Evolutionary conservation across 2,329 filamentous ascomycete genomes (phyloP).

Genomic region (Chalaropsis thielavioides): DNA sequence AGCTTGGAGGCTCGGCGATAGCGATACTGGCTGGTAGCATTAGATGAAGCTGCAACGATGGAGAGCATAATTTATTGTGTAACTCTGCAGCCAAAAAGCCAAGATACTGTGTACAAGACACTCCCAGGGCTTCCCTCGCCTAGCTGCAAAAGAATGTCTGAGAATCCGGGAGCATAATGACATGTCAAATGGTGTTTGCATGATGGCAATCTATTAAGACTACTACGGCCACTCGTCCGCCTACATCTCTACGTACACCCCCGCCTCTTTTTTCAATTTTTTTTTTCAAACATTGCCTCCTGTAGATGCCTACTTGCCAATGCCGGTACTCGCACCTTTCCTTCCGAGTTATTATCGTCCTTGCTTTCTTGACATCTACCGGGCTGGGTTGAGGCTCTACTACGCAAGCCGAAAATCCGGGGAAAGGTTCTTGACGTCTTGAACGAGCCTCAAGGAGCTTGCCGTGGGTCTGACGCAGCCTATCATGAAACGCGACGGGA

Average conservation of each 20-base stretch:
- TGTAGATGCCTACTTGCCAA: background rate
- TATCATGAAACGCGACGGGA: background rate
- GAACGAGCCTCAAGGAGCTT: background rate
- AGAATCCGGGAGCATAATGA: no score
- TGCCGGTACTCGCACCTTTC: background rate
- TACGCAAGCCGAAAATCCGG: slow-evolving; percentile 4
- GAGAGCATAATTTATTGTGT: background rate
- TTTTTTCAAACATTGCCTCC: background rate
- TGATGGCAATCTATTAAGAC: no score
- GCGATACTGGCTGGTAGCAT: background rate
- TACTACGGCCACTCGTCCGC: background rate
- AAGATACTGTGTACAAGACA: background rate
- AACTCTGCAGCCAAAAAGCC: background rate
- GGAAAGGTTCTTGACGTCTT: background rate
- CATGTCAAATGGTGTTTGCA: no score
- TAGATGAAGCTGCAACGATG: background rate
- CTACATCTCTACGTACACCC: background rate
- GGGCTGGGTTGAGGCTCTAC: slow-evolving; percentile 1
- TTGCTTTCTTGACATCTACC: background rate
- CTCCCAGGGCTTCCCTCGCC: no score
- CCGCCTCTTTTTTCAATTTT: no score
- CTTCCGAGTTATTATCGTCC: slow-evolving; percentile 7
- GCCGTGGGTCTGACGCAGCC: background rate
- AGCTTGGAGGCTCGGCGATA: background rate
- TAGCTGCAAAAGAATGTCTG: no score